Base-by-base conservation (phyloP, 2,329 filamentous ascomycete genomes). In the Pseudogymnoascus sp. region DNA sequence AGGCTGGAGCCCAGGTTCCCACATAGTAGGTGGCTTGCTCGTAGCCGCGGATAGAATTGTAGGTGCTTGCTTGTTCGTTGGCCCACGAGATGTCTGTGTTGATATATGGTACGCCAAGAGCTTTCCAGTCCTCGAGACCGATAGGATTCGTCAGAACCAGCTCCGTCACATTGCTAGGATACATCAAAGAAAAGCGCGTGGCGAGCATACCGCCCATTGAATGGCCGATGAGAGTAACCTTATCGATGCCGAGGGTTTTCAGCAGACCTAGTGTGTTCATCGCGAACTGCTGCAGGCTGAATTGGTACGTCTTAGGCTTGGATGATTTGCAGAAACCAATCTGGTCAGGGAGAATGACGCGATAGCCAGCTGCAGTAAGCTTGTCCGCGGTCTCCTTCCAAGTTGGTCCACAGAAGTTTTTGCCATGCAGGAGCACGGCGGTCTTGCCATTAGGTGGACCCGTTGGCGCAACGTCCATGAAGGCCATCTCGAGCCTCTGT, bases 261-360 rank as follows among this genome's bases (percentile, higher is more conserved):
- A 84, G 74, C 4, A 84, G 73, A n/a, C 72, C 74, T 42, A 76
- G 74, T 11, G 80, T 83, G 73, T 84, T 84, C 66, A 74, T 74
- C 1, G 79, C 78, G 5, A 84, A 72, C 70, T 83, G 81, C 34
- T 79, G 76, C 6, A 84, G 73, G 25, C 76, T 81, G 73, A 81
- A 83, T 69, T 84, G 81, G 69, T 84, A 84, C 11, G 69, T 68
- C 1, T 69, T 68, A 0, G 81, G 79, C 71, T 84, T 84, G 25
- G 78, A 77, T 7, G 81, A 83, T 71, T 84, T 84, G 77, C 82
- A 84, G 73, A 82, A 84, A 64, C 82, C 82, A 56, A 84, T 73
- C 66, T 84, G 81, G 66, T 84, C 82, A 0, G 81, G 79, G 2
- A 81, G 73, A 60, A 84, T 77, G 61, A 84, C 79, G 40, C 82